These are phyloP conservation scores for Nitzschia palea DNA, from an alignment of 108 stramenopile species.

Conservation along the genomic window DNA sequence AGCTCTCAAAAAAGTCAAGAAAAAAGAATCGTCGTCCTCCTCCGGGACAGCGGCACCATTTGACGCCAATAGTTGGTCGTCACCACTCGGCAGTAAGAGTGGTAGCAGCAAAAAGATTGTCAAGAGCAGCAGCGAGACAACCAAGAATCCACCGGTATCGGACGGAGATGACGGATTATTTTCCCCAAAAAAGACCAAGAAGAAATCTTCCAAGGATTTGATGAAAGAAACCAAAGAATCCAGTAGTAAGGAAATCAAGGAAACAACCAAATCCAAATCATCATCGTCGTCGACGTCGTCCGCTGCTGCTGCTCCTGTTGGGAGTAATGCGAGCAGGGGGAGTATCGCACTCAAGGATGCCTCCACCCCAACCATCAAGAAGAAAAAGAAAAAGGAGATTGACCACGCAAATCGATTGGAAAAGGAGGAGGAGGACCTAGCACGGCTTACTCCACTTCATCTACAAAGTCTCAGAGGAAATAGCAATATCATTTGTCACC, in stretches of 20 bases:
- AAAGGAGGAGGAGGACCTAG: neutral
- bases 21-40: neutral
- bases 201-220: too few relatives aligned
- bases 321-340: neutral
- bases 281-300: too few relatives aligned
- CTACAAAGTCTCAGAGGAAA: neutral
- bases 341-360: neutral
- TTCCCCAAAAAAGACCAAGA: constrained; percentile 3
- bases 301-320: neutral
- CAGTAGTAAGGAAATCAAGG: neutral
- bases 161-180: neutral
- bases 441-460: too few relatives aligned
- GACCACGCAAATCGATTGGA: neutral
- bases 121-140: neutral
- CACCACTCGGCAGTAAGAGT: too few relatives aligned
- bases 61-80: too few relatives aligned
- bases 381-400: neutral
- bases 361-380: neutral
- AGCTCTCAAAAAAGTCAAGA: neutral
- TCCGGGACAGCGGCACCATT: too few relatives aligned
- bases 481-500: neutral
- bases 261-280: neutral
- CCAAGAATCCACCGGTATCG: neutral
- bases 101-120: neutral
- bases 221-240: too few relatives aligned